Percentiles rank a stretch among this genome's conserved stretches.
These are phyloP conservation scores for Fistulifera solaris DNA, from an alignment of 108 stramenopile species.

Conservation along the genomic window DNA sequence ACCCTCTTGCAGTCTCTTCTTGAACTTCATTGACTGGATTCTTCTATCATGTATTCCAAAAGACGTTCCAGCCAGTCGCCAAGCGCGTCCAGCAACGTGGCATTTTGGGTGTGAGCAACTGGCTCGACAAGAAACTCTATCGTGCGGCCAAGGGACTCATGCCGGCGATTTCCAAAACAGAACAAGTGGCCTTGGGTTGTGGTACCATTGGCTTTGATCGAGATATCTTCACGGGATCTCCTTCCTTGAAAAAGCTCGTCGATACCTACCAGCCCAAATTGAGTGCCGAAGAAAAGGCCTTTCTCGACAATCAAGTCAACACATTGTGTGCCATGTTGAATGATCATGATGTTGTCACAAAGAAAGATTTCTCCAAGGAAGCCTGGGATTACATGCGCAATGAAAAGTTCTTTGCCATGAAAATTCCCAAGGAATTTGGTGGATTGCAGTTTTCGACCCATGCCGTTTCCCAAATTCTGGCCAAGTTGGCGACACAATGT, in stretches of 20 bases:
- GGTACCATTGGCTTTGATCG: slow-evolving; percentile 97
- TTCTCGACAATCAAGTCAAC: slow-evolving; percentile 86
- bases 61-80: neutral
- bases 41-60: neutral
- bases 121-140: slow-evolving; percentile 76
- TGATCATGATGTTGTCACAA: slow-evolving; percentile 84
- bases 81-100: slow-evolving; percentile 38
- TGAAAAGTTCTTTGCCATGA: slow-evolving; percentile 92
- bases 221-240: slow-evolving; percentile 89
- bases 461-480: slow-evolving; percentile 84
- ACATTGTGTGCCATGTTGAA: slow-evolving; percentile 82
- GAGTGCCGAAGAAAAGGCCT: slow-evolving; percentile 66
- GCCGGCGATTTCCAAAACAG: slow-evolving; percentile 91
- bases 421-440: slow-evolving; percentile 95
- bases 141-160: slow-evolving; percentile 81
- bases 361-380: slow-evolving; percentile 82
- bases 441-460: slow-evolving; percentile 92
- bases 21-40: no score
- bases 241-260: slow-evolving; percentile 80
- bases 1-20: no score
- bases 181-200: slow-evolving; percentile 93
- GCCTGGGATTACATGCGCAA: slow-evolving; percentile 93
- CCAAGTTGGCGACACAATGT: slow-evolving; percentile 85
- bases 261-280: slow-evolving; percentile 81
- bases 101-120: slow-evolving; percentile 60